Evolutionary conservation across 179 eudicot species (phyloP), one percentile per base, ranked within the genome.

Genomic region (Camellia oleifera): DNA sequence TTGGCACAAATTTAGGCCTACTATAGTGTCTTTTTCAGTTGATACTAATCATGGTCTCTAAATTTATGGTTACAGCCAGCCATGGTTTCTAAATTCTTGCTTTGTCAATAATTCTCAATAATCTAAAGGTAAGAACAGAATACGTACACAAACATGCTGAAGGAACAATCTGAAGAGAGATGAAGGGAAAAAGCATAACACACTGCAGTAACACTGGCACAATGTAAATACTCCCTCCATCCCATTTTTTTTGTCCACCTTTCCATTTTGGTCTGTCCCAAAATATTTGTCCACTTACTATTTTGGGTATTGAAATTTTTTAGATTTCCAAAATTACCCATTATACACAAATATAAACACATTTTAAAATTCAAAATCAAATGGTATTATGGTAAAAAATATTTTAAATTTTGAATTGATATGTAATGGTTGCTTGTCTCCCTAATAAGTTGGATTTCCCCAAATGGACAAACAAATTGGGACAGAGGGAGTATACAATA

Each of bases 71-170:
- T 32, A 20, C 68, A 23, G 42, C 32, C 68, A 23, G 10, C 68
- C n/a, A 63, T 63, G 8, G 40, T 12, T 20, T 7, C n/a, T 8
- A n/a, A 46, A n/a, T 14, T 17, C 17, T 46, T 70, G 6, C 15
- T n/a, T 26, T 18, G 26, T 45, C 53, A 69, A 69, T 15, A 12
- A 69, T 69, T 44, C 54, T n/a, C 52, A 52, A 72, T 17, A 18
- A 52, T 14, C 75, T 72, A 52, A 52, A 69, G 73, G 13, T 18
- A 69, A 44, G 73, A 17, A 69, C 17, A 42, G 62, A 62, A 76
- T 44, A n/a, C 18, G 48, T 40, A 40, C 9, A 45, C 17, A 61
- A 26, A 58, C 20, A 12, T 15, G 54, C 44, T 42, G 42, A 45
- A 18, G 18, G 67, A 12, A 72, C 46, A 18, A 48, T 10, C 46